Base-by-base conservation (phyloP, 1,284 basidiomycete species). In the Tilletia caries region DNA sequence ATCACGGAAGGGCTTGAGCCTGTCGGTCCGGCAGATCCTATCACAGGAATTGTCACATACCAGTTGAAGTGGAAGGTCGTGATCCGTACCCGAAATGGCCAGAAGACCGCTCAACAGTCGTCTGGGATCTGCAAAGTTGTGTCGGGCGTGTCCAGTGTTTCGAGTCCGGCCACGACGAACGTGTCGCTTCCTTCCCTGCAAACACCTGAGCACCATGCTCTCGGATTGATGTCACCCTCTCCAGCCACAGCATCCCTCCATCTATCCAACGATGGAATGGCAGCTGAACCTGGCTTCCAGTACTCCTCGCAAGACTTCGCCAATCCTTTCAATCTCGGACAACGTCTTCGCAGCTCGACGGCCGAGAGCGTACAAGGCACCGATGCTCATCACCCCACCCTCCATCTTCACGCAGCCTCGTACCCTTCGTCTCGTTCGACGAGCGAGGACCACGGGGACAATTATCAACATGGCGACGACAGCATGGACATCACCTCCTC, bases 41-140 rank as follows among this genome's bases (percentile, higher is more conserved):
- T 23, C 20, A 62, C 58, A n/a, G 58, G 58, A 34, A n/a, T 62
- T 27, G 29, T 34, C 32, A 13, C 58, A 3, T 62, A 62, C 29
- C 29, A 62, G 58, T 29, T 62, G 15, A 33, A 37, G 13, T 62
- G 58, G 58, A 62, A 62, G 32, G 32, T 62, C 32, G 6, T 62
- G 20, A 8, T 62, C 32, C 58, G 58, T 3, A 62, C 8, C 32
- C 20, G 20, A 13, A 33, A 62, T 33, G 58, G 29, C 10, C 29
- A 13, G 4, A 12, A 62, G 29, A 58, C n/a, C 5, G 32, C 33
- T 13, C 27, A 13, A 10, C 18, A 33, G 18, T 3, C 10, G 29
- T 3, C 13, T 33, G 58, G 32, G 8, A 13, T 37, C 13, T 33
- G 32, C 58, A 62, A 62, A 29, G 58, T 62, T 37, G 58, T 62